phyloP scores from a whole-genome alignment of 1,139 yeast genomes.

The Protomyces arabidopsidicola region DNA sequence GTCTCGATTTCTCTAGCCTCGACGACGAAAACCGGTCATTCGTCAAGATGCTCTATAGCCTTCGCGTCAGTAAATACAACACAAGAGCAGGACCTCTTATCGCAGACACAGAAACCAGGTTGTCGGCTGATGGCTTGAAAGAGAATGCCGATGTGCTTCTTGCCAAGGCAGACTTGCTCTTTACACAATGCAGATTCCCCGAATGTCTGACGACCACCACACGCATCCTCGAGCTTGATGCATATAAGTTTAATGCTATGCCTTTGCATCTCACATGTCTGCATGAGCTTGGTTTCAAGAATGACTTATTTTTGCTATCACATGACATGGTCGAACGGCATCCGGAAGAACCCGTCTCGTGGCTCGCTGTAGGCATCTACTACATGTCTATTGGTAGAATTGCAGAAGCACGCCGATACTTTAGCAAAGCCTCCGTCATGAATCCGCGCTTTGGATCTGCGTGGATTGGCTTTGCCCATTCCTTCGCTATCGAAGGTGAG shows the following conservation, averaged over 20 bases:
- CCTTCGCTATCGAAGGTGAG: slow-evolving; percentile 96
- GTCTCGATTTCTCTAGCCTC: slow-evolving; percentile 60
- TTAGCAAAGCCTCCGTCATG: slow-evolving; percentile 81
- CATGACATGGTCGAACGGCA: slow-evolving; percentile 83
- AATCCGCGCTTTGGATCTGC: slow-evolving; percentile 93
- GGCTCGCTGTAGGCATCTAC: slow-evolving; percentile 91
- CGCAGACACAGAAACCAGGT: slow-evolving; percentile 56
- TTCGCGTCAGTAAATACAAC: slow-evolving; percentile 64
- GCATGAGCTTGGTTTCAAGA: slow-evolving; percentile 77
- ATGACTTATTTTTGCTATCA: slow-evolving; percentile 71
- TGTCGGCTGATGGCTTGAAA: slow-evolving; percentile 64
- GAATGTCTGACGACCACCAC: slow-evolving; percentile 71
- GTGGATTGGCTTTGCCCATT: slow-evolving; percentile 98
- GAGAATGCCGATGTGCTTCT: slow-evolving; percentile 66
- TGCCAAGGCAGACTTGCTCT: slow-evolving; percentile 66
- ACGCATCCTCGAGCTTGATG: slow-evolving; percentile 53
- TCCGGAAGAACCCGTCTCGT: slow-evolving; percentile 77
- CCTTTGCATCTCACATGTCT: slow-evolving; percentile 81
- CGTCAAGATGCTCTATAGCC: slow-evolving; percentile 67
- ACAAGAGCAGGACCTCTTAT: slow-evolving; percentile 37
- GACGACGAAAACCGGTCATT: slow-evolving; percentile 71
- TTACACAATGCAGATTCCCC: slow-evolving; percentile 73
- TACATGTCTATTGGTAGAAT: slow-evolving; percentile 71
- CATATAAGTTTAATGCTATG: slow-evolving; percentile 63
- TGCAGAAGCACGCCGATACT: slow-evolving; percentile 78